Conservation (phyloP, 352 stramenopile species). For the Phytophthora sojae region DNA sequence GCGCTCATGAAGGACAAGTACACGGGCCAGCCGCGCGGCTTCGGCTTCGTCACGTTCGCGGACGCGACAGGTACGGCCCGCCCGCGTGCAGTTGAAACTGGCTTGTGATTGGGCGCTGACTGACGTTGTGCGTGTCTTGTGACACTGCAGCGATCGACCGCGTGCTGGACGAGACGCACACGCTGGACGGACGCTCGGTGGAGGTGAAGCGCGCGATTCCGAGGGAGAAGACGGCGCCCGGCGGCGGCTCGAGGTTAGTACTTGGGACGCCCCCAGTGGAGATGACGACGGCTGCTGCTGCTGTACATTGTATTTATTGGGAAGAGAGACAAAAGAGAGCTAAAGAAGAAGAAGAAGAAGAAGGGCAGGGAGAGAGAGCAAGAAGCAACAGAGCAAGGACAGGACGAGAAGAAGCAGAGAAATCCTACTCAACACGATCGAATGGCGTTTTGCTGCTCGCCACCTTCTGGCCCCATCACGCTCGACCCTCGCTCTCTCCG, state of each 20-base stretch:
- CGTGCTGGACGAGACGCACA: conserved; percentile 88
- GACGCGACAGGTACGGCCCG: conserved; percentile 75
- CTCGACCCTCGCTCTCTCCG: conserved; percentile 41
- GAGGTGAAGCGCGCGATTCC: conserved; percentile 94
- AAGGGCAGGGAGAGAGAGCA: conserved; percentile 32
- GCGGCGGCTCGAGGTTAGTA: conserved; percentile 76
- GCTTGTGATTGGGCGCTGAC: background rate
- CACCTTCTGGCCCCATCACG: conserved; percentile 29
- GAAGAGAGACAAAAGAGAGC: conserved; percentile 36
- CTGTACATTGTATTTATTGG: conserved; percentile 40
- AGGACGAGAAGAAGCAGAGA: conserved; percentile 37
- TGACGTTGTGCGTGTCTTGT: conserved; percentile 35
- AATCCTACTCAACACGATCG: conserved; percentile 49
- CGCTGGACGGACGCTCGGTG: conserved; percentile 90
- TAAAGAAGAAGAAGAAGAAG: conserved; percentile 25
- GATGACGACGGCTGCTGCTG: conserved; percentile 18
- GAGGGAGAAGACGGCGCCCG: conserved; percentile 76
- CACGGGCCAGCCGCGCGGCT: conserved; percentile 91
- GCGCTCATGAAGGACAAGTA: conserved; percentile 95
- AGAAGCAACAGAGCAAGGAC: conserved; percentile 25
- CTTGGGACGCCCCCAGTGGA: conserved; percentile 13
- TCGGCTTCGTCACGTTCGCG: conserved; percentile 95
- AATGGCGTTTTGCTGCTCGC: conserved; percentile 38
- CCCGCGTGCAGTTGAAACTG: too few species aligned
- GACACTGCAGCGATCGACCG: conserved; percentile 69